A percentile compares a stretch with the other conserved stretches of the same genome.
These are phyloP conservation scores for Akanthomyces dipterigenus DNA, from an alignment of 2,329 filamentous ascomycete genomes.

Conservation along the genomic window DNA sequence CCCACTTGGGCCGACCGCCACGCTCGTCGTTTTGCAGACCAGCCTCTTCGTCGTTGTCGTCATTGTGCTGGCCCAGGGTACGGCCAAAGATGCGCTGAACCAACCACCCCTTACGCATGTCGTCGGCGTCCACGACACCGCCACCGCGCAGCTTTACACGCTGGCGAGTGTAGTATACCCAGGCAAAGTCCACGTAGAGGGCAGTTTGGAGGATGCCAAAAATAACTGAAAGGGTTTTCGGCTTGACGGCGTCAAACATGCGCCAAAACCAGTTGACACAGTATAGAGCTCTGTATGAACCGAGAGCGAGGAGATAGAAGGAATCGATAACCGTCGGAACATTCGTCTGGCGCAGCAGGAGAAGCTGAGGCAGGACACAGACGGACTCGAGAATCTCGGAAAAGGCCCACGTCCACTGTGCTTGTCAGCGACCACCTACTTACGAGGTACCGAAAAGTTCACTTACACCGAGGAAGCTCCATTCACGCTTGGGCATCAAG, in stretches of 20 bases:
- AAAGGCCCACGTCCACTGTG: constrained; percentile 75
- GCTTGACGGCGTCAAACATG: constrained; percentile 51
- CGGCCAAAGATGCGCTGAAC: constrained; percentile 70
- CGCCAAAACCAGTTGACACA: constrained; percentile 85
- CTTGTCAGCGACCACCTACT: background rate
- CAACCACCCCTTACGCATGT: constrained; percentile 78
- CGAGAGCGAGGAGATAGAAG: constrained; percentile 86
- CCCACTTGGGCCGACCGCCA: constrained; percentile 49
- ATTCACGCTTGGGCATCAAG: constrained; percentile 41
- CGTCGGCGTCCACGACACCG: constrained; percentile 83
- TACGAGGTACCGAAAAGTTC: background rate
- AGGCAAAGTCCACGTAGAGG: constrained; percentile 89
- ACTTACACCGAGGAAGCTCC: constrained; percentile 46
- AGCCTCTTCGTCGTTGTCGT: constrained; percentile 54
- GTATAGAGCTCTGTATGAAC: constrained; percentile 83
- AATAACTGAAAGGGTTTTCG: constrained; percentile 68
- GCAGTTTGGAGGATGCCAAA: constrained; percentile 87
- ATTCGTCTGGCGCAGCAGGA: constrained; percentile 87
- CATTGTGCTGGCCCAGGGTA: constrained; percentile 33
- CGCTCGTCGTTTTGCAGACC: constrained; percentile 35
- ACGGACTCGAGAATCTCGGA: constrained; percentile 88
- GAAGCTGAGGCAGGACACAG: constrained; percentile 82
- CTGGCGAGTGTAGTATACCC: constrained; percentile 93
- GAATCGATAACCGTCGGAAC: constrained; percentile 94
- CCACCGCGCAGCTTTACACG: constrained; percentile 85